Evolutionary conservation across 1,284 basidiomycete genomes (phyloP), one percentile per base, ranked within the genome.

Genomic region (Xanthoconium separans): DNA sequence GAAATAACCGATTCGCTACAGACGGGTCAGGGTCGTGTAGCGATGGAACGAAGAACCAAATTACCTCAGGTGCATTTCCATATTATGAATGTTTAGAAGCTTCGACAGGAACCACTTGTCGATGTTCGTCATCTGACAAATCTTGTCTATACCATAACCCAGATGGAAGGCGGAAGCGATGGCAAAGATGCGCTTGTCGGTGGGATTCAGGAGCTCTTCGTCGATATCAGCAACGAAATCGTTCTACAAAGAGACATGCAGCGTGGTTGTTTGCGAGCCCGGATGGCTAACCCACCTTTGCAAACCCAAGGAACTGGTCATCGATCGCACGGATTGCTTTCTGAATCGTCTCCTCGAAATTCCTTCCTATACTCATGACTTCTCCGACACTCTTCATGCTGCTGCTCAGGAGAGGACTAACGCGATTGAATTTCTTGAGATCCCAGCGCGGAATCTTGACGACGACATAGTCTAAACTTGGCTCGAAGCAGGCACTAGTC

Each of bases 361-460:
- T 97, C 62, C 96, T 82, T 24, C 96, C 97, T 61, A 99, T 98
- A 60, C 91, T 93, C 97, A 99, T 99, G 54, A 99, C 96, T 74
- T 99, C 96, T 53, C 96, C 96, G 7, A 99, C 97, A 67, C 91
- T 94, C 84, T 99, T 99, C 96, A 99, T 98, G 72, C 91, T 93
- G 62, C 89, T 93, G 70, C 91, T 93, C 48, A 98, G 77, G 44
- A 91, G 78, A 54, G 85, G 84, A 70, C 91, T 94, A 62, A 98
- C 95, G 43, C 95, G 85, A 65, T 72, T 92, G 77, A 99, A 99
- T 82, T 99, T 99, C 74, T 96, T 96, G 68, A 98, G 77, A 75
- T 99, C 96, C 96, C 96, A 99, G 59, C 95, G 89, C 50, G 96
- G 96, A 67, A 99, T 98, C 80, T 99, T 99, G 70, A 97, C 94